Evolutionary conservation across 2,329 filamentous ascomycete genomes (phyloP).

Genomic region (Rutstroemia sp.): DNA sequence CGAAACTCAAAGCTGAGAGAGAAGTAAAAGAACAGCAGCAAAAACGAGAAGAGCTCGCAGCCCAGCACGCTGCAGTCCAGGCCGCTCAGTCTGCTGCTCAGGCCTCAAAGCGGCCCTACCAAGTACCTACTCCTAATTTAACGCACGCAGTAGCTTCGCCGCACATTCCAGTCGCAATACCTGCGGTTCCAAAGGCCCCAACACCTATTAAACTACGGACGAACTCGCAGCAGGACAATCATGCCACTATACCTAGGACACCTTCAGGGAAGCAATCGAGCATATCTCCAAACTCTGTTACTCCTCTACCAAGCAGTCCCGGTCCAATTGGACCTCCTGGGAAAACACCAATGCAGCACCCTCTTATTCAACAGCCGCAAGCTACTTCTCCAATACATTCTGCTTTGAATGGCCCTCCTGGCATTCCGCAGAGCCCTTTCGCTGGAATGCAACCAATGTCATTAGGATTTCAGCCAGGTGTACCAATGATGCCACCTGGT

Average conservation of each 20-base stretch:
- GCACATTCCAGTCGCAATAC: conserved; percentile 70
- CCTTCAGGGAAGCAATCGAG: conserved; percentile 50
- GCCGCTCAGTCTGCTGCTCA: conserved; percentile 35
- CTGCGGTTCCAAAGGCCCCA: conserved; percentile 73
- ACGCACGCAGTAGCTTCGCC: conserved; percentile 64
- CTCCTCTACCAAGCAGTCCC: conserved; percentile 58
- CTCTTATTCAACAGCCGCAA: conserved; percentile 48
- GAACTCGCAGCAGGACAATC: conserved; percentile 61
- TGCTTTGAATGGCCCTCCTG: conserved; percentile 50
- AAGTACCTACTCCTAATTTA: conserved; percentile 45
- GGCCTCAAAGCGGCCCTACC: conserved; percentile 36
- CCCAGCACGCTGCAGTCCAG: conserved; percentile 31
- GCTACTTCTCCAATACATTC: conserved; percentile 57
- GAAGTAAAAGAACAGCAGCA: conserved; percentile 41
- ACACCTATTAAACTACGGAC: conserved; percentile 73
- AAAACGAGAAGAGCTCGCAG: conserved; percentile 37
- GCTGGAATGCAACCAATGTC: conserved; percentile 46
- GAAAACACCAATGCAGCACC: conserved; percentile 47
- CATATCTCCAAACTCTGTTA: conserved; percentile 52
- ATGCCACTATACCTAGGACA: conserved; percentile 58
- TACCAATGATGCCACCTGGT: conserved; percentile 35
- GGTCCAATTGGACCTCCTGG: conserved; percentile 54
- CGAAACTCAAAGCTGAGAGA: conserved; percentile 36
- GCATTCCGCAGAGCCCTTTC: conserved; percentile 38
- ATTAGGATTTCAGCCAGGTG: conserved; percentile 45